Percentiles rank a stretch among this genome's conserved stretches.
phyloP scores from a whole-genome alignment of 768 basidiomycete genomes.

The Austroboletus festivus region DNA sequence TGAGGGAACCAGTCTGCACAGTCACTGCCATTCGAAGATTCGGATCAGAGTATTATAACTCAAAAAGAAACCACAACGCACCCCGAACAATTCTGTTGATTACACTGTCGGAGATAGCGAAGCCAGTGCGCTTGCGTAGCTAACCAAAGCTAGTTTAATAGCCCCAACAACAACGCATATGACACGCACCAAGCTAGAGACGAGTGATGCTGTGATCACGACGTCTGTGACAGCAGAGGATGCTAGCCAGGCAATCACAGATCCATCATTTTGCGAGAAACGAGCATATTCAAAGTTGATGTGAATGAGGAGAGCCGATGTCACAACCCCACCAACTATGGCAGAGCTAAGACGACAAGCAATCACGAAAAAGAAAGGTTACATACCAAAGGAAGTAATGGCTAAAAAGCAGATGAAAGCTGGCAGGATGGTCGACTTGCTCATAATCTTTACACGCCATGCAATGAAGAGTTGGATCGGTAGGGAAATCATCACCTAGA shows the following conservation, averaged over 20 bases:
- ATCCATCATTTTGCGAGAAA: constrained; percentile 33
- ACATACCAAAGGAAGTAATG: constrained; percentile 8
- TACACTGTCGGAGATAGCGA: constrained; percentile 34
- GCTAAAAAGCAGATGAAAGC: constrained; percentile 20
- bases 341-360: neutral
- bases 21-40: constrained; percentile 21
- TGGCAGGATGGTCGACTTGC: constrained; percentile 26
- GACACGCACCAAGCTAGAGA: constrained; percentile 39
- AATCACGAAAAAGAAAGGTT: neutral
- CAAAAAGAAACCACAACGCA: constrained; percentile 14
- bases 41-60: neutral
- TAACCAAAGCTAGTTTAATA: constrained; percentile 8
- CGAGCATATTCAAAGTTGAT: constrained; percentile 30
- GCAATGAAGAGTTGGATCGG: constrained; percentile 49
- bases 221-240: constrained; percentile 40
- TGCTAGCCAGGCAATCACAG: constrained; percentile 41
- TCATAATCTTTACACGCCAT: constrained; percentile 39
- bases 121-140: constrained; percentile 42
- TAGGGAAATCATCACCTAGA: constrained; percentile 42
- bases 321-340: constrained; percentile 35
- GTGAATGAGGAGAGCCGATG: constrained; percentile 30
- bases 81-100: constrained; percentile 42
- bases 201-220: constrained; percentile 41
- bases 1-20: constrained; percentile 30
- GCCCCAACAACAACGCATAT: neutral